phyloP scores from a whole-genome alignment of 805 yeast species.

The Candida boleticola region DNA sequence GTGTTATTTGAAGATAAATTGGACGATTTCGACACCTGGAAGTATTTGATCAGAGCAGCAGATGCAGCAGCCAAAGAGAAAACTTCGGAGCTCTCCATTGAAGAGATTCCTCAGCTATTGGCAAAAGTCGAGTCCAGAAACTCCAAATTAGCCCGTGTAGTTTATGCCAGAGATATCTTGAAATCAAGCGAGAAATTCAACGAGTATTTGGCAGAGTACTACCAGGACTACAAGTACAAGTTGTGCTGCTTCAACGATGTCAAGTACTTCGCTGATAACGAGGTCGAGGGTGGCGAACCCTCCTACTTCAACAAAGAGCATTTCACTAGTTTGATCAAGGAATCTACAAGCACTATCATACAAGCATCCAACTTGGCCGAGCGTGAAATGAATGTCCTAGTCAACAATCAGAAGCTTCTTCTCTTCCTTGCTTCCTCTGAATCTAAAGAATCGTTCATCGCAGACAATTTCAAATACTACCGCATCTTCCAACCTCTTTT shows the following conservation, averaged over 20 bases:
- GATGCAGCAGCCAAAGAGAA: slow-evolving; percentile 12
- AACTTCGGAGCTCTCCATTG: background rate
- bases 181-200: slow-evolving; percentile 15
- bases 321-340: slow-evolving; percentile 18
- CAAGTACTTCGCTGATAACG: slow-evolving; percentile 20
- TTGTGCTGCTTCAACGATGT: slow-evolving; percentile 67
- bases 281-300: too few relatives aligned
- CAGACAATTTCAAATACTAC: slow-evolving; percentile 38
- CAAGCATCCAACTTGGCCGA: slow-evolving; percentile 9
- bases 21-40: slow-evolving; percentile 81
- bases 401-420: slow-evolving; percentile 50
- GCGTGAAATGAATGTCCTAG: slow-evolving; percentile 18
- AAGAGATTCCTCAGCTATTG: slow-evolving; percentile 7
- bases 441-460: slow-evolving; percentile 17
- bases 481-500: slow-evolving; percentile 30
- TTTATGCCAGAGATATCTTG: slow-evolving; percentile 19
- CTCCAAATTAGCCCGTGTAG: slow-evolving; percentile 25
- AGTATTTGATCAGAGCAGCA: slow-evolving; percentile 48
- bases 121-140: slow-evolving; percentile 21
- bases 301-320: slow-evolving; percentile 7
- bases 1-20: slow-evolving; percentile 48
- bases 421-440: slow-evolving; percentile 22
- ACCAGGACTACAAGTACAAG: slow-evolving; percentile 49
- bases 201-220: slow-evolving; percentile 38
- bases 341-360: slow-evolving; percentile 13